Evolutionary conservation across 345 rosid species (phyloP).

Genomic region (Citrus unshiu): DNA sequence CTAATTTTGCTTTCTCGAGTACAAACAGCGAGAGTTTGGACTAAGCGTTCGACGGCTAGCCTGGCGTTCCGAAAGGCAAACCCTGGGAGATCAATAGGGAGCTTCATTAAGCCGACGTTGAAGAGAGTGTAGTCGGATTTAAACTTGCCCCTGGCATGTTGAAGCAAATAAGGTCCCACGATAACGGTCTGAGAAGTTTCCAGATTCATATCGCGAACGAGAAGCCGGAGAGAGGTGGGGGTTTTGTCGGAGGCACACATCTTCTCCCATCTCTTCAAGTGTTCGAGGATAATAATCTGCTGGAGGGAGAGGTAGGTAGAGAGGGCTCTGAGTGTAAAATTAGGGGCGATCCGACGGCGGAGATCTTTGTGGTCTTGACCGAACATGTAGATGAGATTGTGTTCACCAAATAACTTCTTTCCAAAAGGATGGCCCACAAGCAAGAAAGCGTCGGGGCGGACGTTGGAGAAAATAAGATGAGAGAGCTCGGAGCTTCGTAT

Average conservation of each 20-base stretch:
- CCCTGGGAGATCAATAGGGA: slow-evolving; percentile 71
- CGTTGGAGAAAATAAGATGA: slow-evolving; percentile 66
- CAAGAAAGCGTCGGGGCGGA: slow-evolving; percentile 76
- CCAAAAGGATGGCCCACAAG: slow-evolving; percentile 87
- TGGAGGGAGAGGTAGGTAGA: slow-evolving; percentile 61
- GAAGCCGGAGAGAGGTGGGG: slow-evolving; percentile 39
- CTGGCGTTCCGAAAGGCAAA: slow-evolving; percentile 67
- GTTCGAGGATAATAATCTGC: slow-evolving; percentile 62
- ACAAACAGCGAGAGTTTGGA: slow-evolving; percentile 40
- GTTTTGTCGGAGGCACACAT: neutral
- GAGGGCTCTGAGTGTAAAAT: slow-evolving; percentile 70
- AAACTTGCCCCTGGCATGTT: slow-evolving; percentile 36
- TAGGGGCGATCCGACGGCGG: slow-evolving; percentile 79
- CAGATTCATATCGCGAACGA: slow-evolving; percentile 71
- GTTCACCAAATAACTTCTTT: slow-evolving; percentile 79
- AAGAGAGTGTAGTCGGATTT: slow-evolving; percentile 64
- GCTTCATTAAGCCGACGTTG: slow-evolving; percentile 65
- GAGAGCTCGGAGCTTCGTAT: slow-evolving; percentile 61
- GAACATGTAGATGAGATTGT: slow-evolving; percentile 77
- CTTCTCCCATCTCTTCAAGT: slow-evolving; percentile 50
- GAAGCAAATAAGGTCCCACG: slow-evolving; percentile 59
- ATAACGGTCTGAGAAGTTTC: slow-evolving; percentile 90
- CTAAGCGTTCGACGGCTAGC: slow-evolving; percentile 58
- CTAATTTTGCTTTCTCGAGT: slow-evolving; percentile 42
- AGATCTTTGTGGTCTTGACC: slow-evolving; percentile 83